Conservation (phyloP, 2,329 filamentous ascomycete genomes). For the Penicillium hordei region DNA sequence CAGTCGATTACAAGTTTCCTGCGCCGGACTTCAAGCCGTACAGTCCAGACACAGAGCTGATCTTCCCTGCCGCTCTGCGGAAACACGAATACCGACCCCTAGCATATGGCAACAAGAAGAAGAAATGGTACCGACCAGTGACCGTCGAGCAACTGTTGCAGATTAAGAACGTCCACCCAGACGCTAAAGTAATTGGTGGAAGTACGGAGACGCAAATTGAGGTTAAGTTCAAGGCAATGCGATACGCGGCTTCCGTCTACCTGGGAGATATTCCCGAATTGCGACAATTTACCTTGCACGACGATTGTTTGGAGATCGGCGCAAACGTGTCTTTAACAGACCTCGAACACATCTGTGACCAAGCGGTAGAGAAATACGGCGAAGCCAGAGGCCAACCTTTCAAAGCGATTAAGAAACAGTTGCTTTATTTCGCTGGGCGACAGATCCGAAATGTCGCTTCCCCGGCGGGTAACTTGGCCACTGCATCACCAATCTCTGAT, state of each 20-base stretch:
- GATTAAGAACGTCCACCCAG: conserved; percentile 82
- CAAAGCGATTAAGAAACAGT: conserved; percentile 85
- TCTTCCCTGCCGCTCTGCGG: conserved; percentile 82
- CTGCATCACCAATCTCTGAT: conserved; percentile 94
- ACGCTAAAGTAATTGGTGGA: conserved; percentile 90
- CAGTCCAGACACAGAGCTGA: conserved; percentile 88
- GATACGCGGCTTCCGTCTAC: conserved; percentile 86
- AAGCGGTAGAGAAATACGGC: conserved; percentile 79
- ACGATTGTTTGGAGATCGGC: conserved; percentile 84
- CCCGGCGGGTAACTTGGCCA: conserved; percentile 89
- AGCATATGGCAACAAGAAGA: conserved; percentile 89
- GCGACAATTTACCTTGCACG: conserved; percentile 73
- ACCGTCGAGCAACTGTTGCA: conserved; percentile 84
- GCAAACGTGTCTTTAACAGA: conserved; percentile 93
- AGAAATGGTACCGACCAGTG: conserved; percentile 88
- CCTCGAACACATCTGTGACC: conserved; percentile 76
- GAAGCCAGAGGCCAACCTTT: conserved; percentile 72
- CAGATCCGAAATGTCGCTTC: conserved; percentile 98
- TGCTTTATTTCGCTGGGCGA: conserved; percentile 89
- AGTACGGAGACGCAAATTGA: conserved; percentile 98
- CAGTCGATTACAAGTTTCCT: conserved; percentile 62
- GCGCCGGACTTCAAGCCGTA: conserved; percentile 93
- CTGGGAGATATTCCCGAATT: conserved; percentile 92
- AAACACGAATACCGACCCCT: conserved; percentile 80
- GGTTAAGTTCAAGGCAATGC: conserved; percentile 93